Evolutionary conservation across 805 yeast genomes (phyloP), one percentile per base, ranked within the genome.

Genomic region (Alloascoidea hylecoeti): DNA sequence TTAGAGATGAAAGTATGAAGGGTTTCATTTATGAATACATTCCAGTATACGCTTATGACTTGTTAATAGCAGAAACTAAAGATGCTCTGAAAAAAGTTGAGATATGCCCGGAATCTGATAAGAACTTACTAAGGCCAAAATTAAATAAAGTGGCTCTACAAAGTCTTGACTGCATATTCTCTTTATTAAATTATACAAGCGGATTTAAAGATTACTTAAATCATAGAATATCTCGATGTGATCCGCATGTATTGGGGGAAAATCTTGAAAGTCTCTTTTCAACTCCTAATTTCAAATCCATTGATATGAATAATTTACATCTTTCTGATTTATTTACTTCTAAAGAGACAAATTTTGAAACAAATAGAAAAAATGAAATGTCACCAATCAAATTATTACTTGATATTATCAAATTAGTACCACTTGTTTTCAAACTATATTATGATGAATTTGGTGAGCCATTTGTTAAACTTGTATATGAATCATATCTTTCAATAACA

Each of bases 151-250:
- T 23, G 30, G 30, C 30, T 9, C 13, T 23, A 9, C 30, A 23
- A n/a, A 23, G n/a, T n/a, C n/a, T 23, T 9, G 30, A 23, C n/a
- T 23, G 30, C 30, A 9, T 23, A 23, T 23, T 23, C 30, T 23
- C 30, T 9, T 23, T 23, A n/a, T n/a, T 23, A 23, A 23, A 23
- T 23, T 23, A 23, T 23, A 23, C 30, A n/a, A 23, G 9, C 13
- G 30, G 30, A n/a, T 23, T 23, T 23, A 23, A 23, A n/a, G n/a
- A n/a, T n/a, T 23, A 23, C 30, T 23, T 23, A n/a, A 23, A 23
- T 23, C 9, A 23, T 9, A 9, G n/a, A 23, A 23, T 23, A n/a
- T n/a, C n/a, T n/a, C n/a, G n/a, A n/a, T 23, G n/a, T 23, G 30
- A 23, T n/a, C n/a, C 30, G 30, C 30, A 23, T 9, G 13, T 23